Percentiles rank a stretch among this genome's conserved stretches.
These are phyloP conservation scores for Lithospermum erythrorhizon DNA, from an alignment of 257 asterid genomes.

Conservation along the genomic window DNA sequence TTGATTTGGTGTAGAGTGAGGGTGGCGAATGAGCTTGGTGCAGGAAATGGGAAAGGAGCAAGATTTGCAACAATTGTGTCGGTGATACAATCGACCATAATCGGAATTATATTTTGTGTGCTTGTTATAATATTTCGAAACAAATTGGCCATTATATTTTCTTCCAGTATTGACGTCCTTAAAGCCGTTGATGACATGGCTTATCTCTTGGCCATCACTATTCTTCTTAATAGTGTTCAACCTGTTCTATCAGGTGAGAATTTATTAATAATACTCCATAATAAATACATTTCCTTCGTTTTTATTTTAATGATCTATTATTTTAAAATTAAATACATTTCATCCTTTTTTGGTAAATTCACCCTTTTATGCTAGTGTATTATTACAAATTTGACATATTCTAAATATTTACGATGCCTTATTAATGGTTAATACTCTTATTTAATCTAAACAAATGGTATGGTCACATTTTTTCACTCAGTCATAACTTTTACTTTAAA, in stretches of 20 bases:
- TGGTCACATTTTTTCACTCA: too few species aligned
- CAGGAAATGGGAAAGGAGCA: slow-evolving; percentile 43
- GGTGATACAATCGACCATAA: slow-evolving; percentile 31
- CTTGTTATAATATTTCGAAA: slow-evolving; percentile 23
- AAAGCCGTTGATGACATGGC: slow-evolving; percentile 24
- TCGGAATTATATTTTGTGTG: slow-evolving; percentile 29
- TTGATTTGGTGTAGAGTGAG: slow-evolving; percentile 27
- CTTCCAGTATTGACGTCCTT: slow-evolving; percentile 29
- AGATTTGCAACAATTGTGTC: slow-evolving; percentile 39
- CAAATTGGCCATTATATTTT: slow-evolving; percentile 30
- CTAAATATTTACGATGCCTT: not conserved
- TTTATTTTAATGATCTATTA: too few species aligned
- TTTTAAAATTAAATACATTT: too few species aligned
- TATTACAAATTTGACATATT: not conserved
- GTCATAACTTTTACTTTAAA: too few species aligned
- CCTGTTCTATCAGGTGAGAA: slow-evolving; percentile 45
- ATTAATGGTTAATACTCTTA: too few species aligned
- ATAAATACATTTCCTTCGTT: too few species aligned
- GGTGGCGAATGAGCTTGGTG: slow-evolving; percentile 53
- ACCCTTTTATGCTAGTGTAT: too few species aligned
- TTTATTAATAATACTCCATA: not conserved
- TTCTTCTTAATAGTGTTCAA: slow-evolving; percentile 52
- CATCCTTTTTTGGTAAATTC: too few species aligned
- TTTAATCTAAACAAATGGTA: too few species aligned
- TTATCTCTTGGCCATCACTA: slow-evolving; percentile 28